These are phyloP conservation scores for Mycena belliarum DNA, from an alignment of 768 basidiomycete species.

Conservation along the genomic window DNA sequence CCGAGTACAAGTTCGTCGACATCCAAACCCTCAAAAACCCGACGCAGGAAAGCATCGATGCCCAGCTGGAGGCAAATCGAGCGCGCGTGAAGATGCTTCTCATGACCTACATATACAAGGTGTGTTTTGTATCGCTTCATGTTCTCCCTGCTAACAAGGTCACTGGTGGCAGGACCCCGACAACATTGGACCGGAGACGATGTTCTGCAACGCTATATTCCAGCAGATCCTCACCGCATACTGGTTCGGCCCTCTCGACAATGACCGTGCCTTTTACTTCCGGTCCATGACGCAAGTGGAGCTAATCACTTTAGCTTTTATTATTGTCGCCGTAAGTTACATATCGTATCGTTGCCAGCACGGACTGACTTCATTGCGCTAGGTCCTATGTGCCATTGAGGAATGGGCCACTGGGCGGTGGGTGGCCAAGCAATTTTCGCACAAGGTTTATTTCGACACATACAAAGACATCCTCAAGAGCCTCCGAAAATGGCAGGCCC, in stretches of 20 bases:
- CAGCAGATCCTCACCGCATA: neutral
- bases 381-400: neutral
- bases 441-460: neutral
- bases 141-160: too few species aligned
- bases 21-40: neutral
- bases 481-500: neutral
- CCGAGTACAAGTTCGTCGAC: neutral
- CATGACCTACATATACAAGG: too few species aligned
- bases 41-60: neutral
- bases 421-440: neutral
- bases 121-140: too few species aligned
- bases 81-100: neutral
- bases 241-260: neutral
- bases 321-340: neutral
- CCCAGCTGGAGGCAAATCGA: neutral
- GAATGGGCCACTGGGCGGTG: constrained; percentile 4
- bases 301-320: neutral
- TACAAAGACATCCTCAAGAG: neutral
- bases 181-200: neutral
- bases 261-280: neutral
- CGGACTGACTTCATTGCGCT: neutral
- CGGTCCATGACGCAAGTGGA: neutral
- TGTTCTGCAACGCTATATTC: neutral
- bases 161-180: neutral
- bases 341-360: neutral